These are phyloP conservation scores for Psilocybe sp. DNA, from an alignment of 768 basidiomycete genomes.

Conservation along the genomic window DNA sequence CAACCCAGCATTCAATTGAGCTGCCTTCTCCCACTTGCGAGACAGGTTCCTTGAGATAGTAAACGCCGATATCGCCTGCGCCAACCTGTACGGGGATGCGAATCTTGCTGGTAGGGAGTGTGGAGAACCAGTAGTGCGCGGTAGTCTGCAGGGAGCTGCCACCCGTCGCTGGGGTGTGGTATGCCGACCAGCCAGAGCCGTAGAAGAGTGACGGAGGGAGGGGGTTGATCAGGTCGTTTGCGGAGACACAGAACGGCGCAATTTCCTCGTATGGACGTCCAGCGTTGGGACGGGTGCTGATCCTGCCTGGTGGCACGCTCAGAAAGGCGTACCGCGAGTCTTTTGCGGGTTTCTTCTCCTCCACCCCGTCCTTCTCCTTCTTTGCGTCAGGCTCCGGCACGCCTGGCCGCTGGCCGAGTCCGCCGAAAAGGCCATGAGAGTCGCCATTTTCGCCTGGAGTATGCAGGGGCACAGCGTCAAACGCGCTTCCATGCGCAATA, in stretches of 20 bases:
- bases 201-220: slow-evolving; percentile 92
- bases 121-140: slow-evolving; percentile 92
- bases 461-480: slow-evolving; percentile 51
- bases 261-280: slow-evolving; percentile 75
- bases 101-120: slow-evolving; percentile 76
- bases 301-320: slow-evolving; percentile 69
- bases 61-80: slow-evolving; percentile 91
- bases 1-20: slow-evolving; percentile 93
- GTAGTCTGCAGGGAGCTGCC: slow-evolving; percentile 48
- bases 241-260: slow-evolving; percentile 87
- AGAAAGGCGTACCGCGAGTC: slow-evolving; percentile 25
- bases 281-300: slow-evolving; percentile 61
- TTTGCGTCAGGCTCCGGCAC: slow-evolving; percentile 45
- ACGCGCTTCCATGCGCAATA: slow-evolving; percentile 63
- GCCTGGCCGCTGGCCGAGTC: slow-evolving; percentile 83
- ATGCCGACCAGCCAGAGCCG: slow-evolving; percentile 86
- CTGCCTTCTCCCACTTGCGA: slow-evolving; percentile 54
- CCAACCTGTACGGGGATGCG: slow-evolving; percentile 82
- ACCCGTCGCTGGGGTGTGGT: slow-evolving; percentile 55
- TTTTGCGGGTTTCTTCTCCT: slow-evolving; percentile 19
- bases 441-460: slow-evolving; percentile 34
- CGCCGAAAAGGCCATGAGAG: slow-evolving; percentile 75
- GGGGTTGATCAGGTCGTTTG: slow-evolving; percentile 98
- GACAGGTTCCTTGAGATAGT: slow-evolving; percentile 78
- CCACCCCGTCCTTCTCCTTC: slow-evolving; percentile 28